phyloP scores from a whole-genome alignment of 2,329 filamentous ascomycete species.

The Zopfia rhizophila region DNA sequence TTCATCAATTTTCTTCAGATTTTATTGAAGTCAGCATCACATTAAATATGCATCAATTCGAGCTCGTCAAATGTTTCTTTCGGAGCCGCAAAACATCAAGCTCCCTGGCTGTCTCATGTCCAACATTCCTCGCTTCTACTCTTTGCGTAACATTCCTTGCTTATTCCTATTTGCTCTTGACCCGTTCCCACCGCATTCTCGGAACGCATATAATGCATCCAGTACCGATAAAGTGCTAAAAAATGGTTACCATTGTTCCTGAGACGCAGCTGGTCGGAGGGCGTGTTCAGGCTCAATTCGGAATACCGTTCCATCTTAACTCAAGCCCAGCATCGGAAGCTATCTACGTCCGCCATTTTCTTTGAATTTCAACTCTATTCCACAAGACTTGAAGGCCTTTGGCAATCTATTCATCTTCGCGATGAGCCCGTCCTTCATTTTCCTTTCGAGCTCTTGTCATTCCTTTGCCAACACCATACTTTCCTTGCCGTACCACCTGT shows the following conservation, averaged over 20 bases:
- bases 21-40: constrained; percentile 4
- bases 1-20: constrained; percentile 1
- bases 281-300: constrained; percentile 39
- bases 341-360: constrained; percentile 17
- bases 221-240: constrained; percentile 23
- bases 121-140: constrained; percentile 28
- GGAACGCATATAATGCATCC: constrained; percentile 32
- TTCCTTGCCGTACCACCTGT: neutral
- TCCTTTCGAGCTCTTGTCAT: constrained; percentile 15
- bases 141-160: constrained; percentile 30
- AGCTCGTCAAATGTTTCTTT: constrained; percentile 17
- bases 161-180: constrained; percentile 11
- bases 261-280: constrained; percentile 41
- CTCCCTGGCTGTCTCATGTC: constrained; percentile 11
- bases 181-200: constrained; percentile 13
- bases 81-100: constrained; percentile 17
- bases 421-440: constrained; percentile 29
- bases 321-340: constrained; percentile 23
- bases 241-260: constrained; percentile 29
- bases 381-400: constrained; percentile 20
- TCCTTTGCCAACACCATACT: constrained; percentile 4
- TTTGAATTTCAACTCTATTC: constrained; percentile 20
- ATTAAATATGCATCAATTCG: constrained; percentile 3
- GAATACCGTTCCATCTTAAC: constrained; percentile 26
- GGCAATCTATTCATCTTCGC: constrained; percentile 24